Base-by-base conservation (phyloP, 2,329 filamentous ascomycete genomes). In the Tolypocladium inflatum region DNA sequence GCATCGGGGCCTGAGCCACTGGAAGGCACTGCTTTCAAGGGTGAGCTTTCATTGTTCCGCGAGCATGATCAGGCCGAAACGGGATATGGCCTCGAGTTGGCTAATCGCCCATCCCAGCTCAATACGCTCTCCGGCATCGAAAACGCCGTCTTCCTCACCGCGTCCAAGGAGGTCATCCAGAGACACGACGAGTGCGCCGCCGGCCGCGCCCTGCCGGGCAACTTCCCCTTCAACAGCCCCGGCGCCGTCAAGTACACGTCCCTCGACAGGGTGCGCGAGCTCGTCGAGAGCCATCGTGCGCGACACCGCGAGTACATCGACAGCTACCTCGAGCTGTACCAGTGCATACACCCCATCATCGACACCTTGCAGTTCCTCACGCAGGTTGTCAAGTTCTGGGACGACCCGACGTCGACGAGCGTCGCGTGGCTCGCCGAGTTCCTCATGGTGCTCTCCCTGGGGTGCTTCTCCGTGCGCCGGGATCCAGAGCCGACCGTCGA, bases 381-480 rank as follows among this genome's bases (percentile, higher is more conserved):
- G 19, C 37, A 50, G 21, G 39, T 52, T 3, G 51, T 33, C 19
- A 10, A 4, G 17, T 58, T 55, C 37, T 58, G 57, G 57, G 19
- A 58, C 11, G 54, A 50, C 21, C 41, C 41, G 26, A 39, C 57
- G 2, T 42, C 42, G 19, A 55, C 50, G 19, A 50, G 57, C 17
- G 30, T 55, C 15, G 39, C 30, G 8, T 61, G 58, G 57, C 43
- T 63, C 13, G 55, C 57, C 2, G 42, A 56, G 39, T 61, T 56
- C n/a, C 57, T 59, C 42, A 59, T 57, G 50, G 55, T 63, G 11
- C 55, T 63, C 3, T 59, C 58, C 5, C 48, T 62, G 2, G 62
- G 59, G 2, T 55, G 53, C 26, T 58, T 56, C n/a, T 39, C 57
- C 4, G 53, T 42, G 21, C 52, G 52, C 3, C 42, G 55, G 11